Base-by-base conservation (phyloP, 2,329 filamentous ascomycete species). In the Colletotrichum sp. region DNA sequence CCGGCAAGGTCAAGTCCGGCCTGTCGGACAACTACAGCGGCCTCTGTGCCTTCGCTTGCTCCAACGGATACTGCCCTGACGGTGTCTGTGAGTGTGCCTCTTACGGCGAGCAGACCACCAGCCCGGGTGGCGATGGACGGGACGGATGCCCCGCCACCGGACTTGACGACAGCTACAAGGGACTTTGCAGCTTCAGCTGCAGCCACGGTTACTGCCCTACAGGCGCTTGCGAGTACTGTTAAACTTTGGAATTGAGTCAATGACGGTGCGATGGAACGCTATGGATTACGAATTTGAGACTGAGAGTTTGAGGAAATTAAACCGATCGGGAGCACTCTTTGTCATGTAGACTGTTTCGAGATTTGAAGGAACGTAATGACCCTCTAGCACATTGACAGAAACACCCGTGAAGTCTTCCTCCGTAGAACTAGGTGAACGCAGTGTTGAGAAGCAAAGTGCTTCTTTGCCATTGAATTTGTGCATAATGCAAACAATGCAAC, bases 141-240 rank as follows among this genome's bases (percentile, higher is more conserved):
- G 52, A 81, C 4, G 85, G 85, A 0, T 84, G 83, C 43, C 85
- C 86, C 6, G 65, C 82, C 4, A 68, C 79, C 0, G 83, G 83
- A 2, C 77, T 83, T 30, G 79, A 81, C 48, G 81, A 83, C 5
- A 80, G 81, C 2, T 89, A 88, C 75, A 76, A 83, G 52, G 87
- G 86, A 0, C 82, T 89, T 18, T 89, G 88, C 77, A 87, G 84
- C 72, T 89, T 83, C 76, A 82, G 85, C 15, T 89, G 87, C 61
- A 85, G 84, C 74, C 85, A 87, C 78, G 87, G 86, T 0, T 89
- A 89, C 74, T 88, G 86, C 67, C 87, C 87, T 0, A n/a, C 70
- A 18, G 74, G 57, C 83, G 82, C 82, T 18, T 84, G 82, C 69
- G 69, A 72, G 34, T 66, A 61, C 9, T 79, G 78, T 64, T 79